Conservation (phyloP, 176 grass and related monocot genomes). For the Canna indica region DNA sequence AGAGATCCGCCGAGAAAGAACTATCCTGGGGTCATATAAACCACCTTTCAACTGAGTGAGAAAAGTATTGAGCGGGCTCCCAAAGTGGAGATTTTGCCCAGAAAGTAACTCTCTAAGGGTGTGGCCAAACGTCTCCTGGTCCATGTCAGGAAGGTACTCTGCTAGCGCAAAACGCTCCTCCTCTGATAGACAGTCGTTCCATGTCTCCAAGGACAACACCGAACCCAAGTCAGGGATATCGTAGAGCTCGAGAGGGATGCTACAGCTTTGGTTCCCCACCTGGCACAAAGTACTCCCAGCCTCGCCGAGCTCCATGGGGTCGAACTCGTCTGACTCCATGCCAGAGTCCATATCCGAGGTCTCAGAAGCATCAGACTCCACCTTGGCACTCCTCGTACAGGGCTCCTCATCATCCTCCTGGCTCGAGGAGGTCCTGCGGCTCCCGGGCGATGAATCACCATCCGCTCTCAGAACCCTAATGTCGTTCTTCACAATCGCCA, state of each 20-base stretch:
- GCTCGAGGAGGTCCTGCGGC: conserved; percentile 22
- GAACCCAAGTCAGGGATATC: conserved; percentile 33
- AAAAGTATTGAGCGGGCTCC: conserved; percentile 38
- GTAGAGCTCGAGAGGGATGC: conserved; percentile 44
- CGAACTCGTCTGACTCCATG: conserved; percentile 57
- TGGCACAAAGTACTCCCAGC: conserved; percentile 42
- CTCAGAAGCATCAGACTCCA: conserved; percentile 40
- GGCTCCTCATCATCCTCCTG: conserved; percentile 41
- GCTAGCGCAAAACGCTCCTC: conserved; percentile 55
- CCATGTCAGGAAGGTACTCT: conserved; percentile 63
- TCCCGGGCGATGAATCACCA: conserved; percentile 15
- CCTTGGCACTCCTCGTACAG: conserved; percentile 27
- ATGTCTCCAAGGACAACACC: conserved; percentile 53
- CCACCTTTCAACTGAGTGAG: conserved; percentile 55
- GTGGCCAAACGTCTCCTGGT: conserved; percentile 61
- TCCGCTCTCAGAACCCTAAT: conserved; percentile 35
- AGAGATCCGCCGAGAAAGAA: conserved; percentile 35
- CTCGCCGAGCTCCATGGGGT: conserved; percentile 39
- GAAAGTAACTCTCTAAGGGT: conserved; percentile 67
- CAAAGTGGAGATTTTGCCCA: conserved; percentile 68
- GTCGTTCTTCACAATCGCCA: conserved; percentile 65
- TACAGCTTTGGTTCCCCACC: conserved; percentile 49
- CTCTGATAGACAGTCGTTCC: conserved; percentile 67
- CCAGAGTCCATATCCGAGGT: conserved; percentile 43
- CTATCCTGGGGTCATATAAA: conserved; percentile 54